Conservation (phyloP, 1,284 basidiomycete genomes). For the Ustilago vetiveriae region DNA sequence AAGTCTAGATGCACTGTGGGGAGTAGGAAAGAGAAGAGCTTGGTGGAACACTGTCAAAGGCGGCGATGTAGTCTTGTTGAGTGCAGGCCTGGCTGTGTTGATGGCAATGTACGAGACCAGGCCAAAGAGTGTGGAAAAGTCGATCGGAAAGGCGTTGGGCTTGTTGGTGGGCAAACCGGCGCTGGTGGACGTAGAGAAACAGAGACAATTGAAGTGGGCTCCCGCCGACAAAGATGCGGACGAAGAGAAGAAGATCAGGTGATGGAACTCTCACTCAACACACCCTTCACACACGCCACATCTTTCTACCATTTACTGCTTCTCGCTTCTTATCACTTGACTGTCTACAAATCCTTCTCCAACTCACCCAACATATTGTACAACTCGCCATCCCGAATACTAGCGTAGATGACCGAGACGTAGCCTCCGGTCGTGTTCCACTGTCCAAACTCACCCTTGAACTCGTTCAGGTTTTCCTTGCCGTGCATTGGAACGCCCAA, state of each 20-base stretch:
- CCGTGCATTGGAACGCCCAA: constrained; percentile 63
- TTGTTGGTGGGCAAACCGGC: constrained; percentile 24
- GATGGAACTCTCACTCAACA: background rate
- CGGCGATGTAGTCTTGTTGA: constrained; percentile 47
- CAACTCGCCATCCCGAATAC: constrained; percentile 52
- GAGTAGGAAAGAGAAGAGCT: constrained; percentile 28
- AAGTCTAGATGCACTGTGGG: constrained; percentile 29
- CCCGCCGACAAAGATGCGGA: background rate
- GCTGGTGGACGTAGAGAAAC: constrained; percentile 20
- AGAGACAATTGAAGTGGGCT: constrained; percentile 11
- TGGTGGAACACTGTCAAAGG: constrained; percentile 25
- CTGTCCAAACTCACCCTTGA: constrained; percentile 47
- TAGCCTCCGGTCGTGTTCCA: constrained; percentile 50
- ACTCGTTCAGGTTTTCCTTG: constrained; percentile 57
- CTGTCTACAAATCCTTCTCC: constrained; percentile 24
- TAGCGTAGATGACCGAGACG: constrained; percentile 49
- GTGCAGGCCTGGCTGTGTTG: constrained; percentile 39
- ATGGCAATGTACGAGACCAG: constrained; percentile 45
- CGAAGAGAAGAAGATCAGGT: constrained; percentile 7
- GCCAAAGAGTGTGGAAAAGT: constrained; percentile 27
- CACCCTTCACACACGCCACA: background rate
- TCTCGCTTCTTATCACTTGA: no score
- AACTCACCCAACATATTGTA: constrained; percentile 47
- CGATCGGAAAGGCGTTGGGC: constrained; percentile 10
- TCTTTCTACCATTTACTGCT: background rate